Conservation (phyloP, 768 basidiomycete species). For the Thelephora ganbajun region DNA sequence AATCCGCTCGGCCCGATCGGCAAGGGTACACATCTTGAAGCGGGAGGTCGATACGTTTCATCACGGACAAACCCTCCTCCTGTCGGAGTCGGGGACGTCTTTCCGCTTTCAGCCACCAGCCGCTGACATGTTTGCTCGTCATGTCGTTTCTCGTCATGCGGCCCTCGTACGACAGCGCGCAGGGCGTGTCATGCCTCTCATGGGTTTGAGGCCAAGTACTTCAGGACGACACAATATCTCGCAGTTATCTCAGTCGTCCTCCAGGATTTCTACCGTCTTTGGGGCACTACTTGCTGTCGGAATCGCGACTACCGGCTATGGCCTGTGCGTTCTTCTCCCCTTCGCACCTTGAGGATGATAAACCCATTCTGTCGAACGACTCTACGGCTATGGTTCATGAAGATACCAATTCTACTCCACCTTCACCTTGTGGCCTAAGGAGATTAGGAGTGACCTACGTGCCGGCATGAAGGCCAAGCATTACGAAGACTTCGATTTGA, state of each 20-base stretch:
- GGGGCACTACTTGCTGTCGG: slow-evolving; percentile 22
- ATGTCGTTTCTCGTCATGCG: too few species aligned
- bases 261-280: slow-evolving; percentile 25
- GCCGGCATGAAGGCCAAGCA: slow-evolving; percentile 49
- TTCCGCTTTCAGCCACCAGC: too few species aligned
- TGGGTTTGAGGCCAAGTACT: too few species aligned
- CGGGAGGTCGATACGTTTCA: too few species aligned
- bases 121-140: too few species aligned
- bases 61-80: too few species aligned
- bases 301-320: slow-evolving; percentile 26
- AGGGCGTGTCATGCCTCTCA: too few species aligned
- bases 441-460: slow-evolving; percentile 50
- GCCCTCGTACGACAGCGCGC: too few species aligned
- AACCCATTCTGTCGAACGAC: slow-evolving; percentile 1
- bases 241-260: slow-evolving; percentile 3
- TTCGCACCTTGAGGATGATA: neutral
- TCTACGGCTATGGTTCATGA: neutral
- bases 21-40: too few species aligned
- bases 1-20: too few species aligned
- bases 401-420: slow-evolving; percentile 44
- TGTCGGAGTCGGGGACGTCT: too few species aligned
- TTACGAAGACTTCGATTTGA: slow-evolving; percentile 36
- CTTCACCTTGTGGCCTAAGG: slow-evolving; percentile 53
- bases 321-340: slow-evolving; percentile 21
- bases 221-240: neutral